Evolutionary conservation across 352 stramenopile genomes (phyloP).

Genomic region (Achlya hypogyna): DNA sequence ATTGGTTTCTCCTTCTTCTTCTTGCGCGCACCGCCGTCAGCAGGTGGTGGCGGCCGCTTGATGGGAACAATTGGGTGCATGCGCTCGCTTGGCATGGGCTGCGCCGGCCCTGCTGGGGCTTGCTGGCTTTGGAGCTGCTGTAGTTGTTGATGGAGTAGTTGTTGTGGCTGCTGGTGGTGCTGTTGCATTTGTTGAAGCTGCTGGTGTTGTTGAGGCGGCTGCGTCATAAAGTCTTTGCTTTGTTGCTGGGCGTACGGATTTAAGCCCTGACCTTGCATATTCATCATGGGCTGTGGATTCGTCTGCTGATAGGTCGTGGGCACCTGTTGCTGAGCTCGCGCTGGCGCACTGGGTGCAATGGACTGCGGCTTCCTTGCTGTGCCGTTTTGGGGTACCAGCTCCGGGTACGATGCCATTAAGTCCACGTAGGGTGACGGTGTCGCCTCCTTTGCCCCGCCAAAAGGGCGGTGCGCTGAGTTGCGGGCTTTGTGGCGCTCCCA

Average conservation of each 20-base stretch:
- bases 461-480: conserved; percentile 4
- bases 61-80: not conserved
- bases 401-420: not conserved
- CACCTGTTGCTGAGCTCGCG: not conserved
- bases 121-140: not conserved
- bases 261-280: not conserved
- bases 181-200: not conserved
- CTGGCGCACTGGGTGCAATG: not conserved
- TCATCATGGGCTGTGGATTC: not conserved
- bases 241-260: too few relatives aligned
- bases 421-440: not conserved
- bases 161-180: too few relatives aligned
- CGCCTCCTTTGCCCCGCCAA: not conserved
- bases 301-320: not conserved
- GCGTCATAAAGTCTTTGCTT: too few relatives aligned
- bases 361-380: not conserved
- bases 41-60: not conserved
- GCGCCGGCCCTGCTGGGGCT: too few relatives aligned
- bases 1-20: conserved; percentile 8
- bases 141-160: not conserved
- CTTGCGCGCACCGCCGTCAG: conserved; percentile 1
- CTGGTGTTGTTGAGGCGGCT: too few relatives aligned
- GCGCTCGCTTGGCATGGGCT: not conserved
- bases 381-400: not conserved
- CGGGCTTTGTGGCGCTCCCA: conserved; percentile 16